Percentiles rank a stretch among this genome's conserved stretches.
These are phyloP conservation scores for Curvularia verruculosa DNA, from an alignment of 2,329 filamentous ascomycete genomes.

Conservation along the genomic window DNA sequence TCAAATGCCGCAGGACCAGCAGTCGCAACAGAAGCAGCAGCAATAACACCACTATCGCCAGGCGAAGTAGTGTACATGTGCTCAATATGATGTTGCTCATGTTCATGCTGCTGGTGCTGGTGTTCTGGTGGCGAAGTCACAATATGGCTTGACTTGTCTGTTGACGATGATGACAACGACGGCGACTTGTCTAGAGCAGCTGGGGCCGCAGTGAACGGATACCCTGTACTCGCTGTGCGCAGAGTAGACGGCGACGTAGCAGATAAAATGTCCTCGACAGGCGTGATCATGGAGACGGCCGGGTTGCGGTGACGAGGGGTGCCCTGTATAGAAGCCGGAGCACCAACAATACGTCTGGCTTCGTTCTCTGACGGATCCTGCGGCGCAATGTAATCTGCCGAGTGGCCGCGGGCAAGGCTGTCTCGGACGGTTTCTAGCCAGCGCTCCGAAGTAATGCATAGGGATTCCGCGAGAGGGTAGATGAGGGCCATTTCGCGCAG, in stretches of 20 bases:
- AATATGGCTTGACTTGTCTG: constrained; percentile 10
- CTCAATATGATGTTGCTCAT: constrained; percentile 18
- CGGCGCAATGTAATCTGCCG: constrained; percentile 37
- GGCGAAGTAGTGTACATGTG: constrained; percentile 20
- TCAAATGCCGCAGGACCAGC: constrained; percentile 23
- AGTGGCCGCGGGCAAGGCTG: constrained; percentile 36
- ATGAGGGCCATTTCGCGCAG: constrained; percentile 40
- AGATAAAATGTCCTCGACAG: constrained; percentile 18
- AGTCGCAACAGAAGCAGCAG: too few species aligned
- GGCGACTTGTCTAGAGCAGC: constrained; percentile 6
- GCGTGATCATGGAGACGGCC: constrained; percentile 22
- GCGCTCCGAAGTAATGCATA: constrained; percentile 40
- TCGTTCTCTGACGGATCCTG: constrained; percentile 38
- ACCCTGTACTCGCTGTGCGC: constrained; percentile 16
- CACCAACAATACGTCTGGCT: constrained; percentile 31
- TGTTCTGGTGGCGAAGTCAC: constrained; percentile 1
- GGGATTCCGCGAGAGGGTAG: constrained; percentile 40
- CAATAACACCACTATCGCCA: neutral
- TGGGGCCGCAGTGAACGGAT: constrained; percentile 18
- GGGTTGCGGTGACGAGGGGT: constrained; percentile 14
- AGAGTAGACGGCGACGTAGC: constrained; percentile 19
- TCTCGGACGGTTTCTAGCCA: constrained; percentile 42
- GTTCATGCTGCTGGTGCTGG: too few species aligned
- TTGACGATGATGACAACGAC: constrained; percentile 1
- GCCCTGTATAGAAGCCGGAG: constrained; percentile 23